Evolutionary conservation across 345 rosid genomes (phyloP).

Genomic region (Citrus glauca): DNA sequence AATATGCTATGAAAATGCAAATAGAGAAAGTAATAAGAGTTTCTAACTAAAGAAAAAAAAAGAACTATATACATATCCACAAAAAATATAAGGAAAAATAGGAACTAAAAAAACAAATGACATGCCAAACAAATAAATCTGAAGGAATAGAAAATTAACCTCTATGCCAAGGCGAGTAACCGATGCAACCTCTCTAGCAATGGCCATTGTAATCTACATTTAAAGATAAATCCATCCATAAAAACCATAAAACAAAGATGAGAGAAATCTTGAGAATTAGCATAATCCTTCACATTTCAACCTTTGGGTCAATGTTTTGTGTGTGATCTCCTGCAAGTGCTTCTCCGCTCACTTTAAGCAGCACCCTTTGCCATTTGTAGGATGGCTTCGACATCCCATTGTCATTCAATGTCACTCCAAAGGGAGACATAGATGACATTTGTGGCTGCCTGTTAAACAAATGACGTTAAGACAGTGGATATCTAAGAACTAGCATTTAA

Average conservation of each 20-base stretch:
- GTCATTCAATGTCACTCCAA: slow-evolving; percentile 45
- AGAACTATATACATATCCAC: neutral
- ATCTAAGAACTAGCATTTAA: neutral
- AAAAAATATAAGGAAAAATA: neutral
- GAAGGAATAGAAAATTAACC: slow-evolving; percentile 33
- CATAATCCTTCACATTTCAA: slow-evolving; percentile 20
- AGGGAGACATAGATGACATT: slow-evolving; percentile 47
- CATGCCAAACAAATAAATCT: neutral
- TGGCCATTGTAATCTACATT: slow-evolving; percentile 81
- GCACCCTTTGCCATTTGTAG: slow-evolving; percentile 82
- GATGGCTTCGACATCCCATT: slow-evolving; percentile 43
- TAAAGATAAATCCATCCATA: slow-evolving; percentile 11
- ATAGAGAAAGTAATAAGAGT: neutral
- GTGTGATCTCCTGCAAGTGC: slow-evolving; percentile 86
- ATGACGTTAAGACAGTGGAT: neutral
- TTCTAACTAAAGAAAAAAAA: neutral
- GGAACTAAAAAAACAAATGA: neutral
- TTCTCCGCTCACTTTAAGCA: slow-evolving; percentile 97
- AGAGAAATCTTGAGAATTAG: neutral
- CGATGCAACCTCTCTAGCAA: slow-evolving; percentile 93
- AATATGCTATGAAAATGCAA: slow-evolving; percentile 1
- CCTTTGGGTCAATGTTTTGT: slow-evolving; percentile 93
- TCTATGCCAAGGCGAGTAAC: slow-evolving; percentile 87
- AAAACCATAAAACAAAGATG: neutral
- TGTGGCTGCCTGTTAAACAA: slow-evolving; percentile 46